A percentile compares a stretch with the other conserved stretches of the same genome.
Conservation (phyloP, 2,329 filamentous ascomycete species). For the Fusarium subglutinans region DNA sequence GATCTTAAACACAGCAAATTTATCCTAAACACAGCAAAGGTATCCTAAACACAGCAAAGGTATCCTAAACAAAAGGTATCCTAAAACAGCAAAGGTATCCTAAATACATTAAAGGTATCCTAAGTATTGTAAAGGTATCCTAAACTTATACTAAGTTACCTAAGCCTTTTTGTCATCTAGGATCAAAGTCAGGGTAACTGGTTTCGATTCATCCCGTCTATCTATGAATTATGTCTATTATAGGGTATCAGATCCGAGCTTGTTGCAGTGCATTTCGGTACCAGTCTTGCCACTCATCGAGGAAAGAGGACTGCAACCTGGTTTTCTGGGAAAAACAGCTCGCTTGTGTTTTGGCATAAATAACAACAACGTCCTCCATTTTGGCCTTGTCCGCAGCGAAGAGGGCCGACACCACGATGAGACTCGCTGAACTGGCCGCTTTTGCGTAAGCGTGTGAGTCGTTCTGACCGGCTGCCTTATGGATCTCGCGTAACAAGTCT, state of each 20-base stretch:
- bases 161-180: neutral
- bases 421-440: conserved; percentile 77
- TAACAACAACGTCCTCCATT: conserved; percentile 64
- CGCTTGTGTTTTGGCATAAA: conserved; percentile 71
- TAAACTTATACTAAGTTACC: neutral
- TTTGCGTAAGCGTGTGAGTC: conserved; percentile 76
- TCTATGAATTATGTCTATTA: neutral
- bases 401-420: conserved; percentile 72
- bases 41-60: neutral
- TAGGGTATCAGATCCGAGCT: conserved; percentile 39
- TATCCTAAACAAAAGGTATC: neutral
- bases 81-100: neutral
- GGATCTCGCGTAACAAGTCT: conserved; percentile 71
- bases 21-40: neutral
- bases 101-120: neutral
- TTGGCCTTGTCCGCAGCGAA: conserved; percentile 62
- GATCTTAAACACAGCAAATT: no score
- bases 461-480: conserved; percentile 71
- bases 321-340: conserved; percentile 67
- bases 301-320: conserved; percentile 72
- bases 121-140: neutral
- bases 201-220: conserved; percentile 22
- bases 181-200: neutral
- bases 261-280: conserved; percentile 61
- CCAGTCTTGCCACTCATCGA: conserved; percentile 80